A percentile compares a stretch with the other conserved stretches of the same genome.
These are phyloP conservation scores for Daedalea quercina DNA, from an alignment of 768 basidiomycete species.

Conservation along the genomic window DNA sequence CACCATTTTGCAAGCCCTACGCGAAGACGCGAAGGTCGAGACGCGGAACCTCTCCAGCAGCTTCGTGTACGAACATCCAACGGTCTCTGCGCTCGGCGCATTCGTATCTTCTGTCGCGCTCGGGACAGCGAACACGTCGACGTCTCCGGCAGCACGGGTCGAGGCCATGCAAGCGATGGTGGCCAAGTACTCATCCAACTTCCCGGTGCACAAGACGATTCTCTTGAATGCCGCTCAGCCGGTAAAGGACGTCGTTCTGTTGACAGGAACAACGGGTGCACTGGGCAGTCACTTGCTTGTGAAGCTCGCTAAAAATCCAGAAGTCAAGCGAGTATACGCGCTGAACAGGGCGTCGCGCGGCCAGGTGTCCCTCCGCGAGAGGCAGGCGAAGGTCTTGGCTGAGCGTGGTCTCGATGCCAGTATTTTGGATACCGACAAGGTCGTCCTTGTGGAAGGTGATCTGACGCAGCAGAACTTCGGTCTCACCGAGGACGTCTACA, in stretches of 20 bases:
- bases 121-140: constrained; percentile 8
- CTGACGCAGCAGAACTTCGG: constrained; percentile 13
- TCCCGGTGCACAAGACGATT: not conserved
- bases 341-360: constrained; percentile 14
- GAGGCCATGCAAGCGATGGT: constrained; percentile 32
- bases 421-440: constrained; percentile 10
- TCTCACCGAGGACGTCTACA: constrained; percentile 5
- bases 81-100: not conserved
- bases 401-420: constrained; percentile 11
- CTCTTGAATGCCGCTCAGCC: not conserved
- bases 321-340: constrained; percentile 19
- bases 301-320: constrained; percentile 12
- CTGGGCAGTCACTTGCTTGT: constrained; percentile 23
- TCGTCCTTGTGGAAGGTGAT: constrained; percentile 15
- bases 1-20: constrained; percentile 22
- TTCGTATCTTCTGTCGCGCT: not conserved
- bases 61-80: not conserved
- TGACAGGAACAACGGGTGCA: constrained; percentile 29
- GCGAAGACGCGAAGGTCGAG: not conserved
- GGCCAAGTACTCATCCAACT: constrained; percentile 29
- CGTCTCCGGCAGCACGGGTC: constrained; percentile 11
- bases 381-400: constrained; percentile 12
- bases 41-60: not conserved
- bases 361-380: constrained; percentile 3
- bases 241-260: constrained; percentile 18